Evolutionary conservation across 345 rosid species (phyloP), one percentile per base, ranked within the genome.

Genomic region (Toxicodendron radicans): DNA sequence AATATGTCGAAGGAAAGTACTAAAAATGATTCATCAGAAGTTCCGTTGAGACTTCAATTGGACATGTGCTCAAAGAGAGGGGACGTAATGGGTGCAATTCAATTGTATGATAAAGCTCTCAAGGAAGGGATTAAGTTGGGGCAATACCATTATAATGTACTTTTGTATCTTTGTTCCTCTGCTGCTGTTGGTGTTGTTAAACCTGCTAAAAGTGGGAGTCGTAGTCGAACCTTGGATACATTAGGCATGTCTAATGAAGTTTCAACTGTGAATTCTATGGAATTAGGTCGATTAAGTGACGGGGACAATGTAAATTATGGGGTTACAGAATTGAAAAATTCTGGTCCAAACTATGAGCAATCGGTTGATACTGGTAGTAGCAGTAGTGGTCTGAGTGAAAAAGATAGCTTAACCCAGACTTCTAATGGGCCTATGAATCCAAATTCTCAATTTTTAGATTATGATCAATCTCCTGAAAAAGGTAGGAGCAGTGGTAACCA

Each of bases 41-140:
- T 64, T 43, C 27, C 58, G 66, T 68, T 81, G 61, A 79, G 82
- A 46, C 57, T 72, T 49, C 64, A 73, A 45, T 76, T 90, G 83
- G 95, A 88, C 71, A 83, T 64, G 88, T 90, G 92, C 66, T 88
- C 89, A 27, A 87, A 87, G 73, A 80, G 73, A 48, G 95, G 92
- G 56, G 90, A 87, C 71, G 86, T 85, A 35, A 71, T 73, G 76
- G 85, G 86, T n/a, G 95, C 91, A 24, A 76, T 88, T 59, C 64
- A 65, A 30, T 72, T 83, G 58, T 87, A 87, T 61, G 89, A 90
- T 82, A 77, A 68, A 48, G 88, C 92, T 78, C 63, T 58, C 35
- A 76, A 60, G 59, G 83, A 84, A 64, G 88, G 85, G 48, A 67
- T 86, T 57, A 46, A 61, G 64, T 30, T 88, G 80, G 80, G 66